Base-by-base conservation (phyloP, 208 protist genomes). In the Phytomonas francai region DNA sequence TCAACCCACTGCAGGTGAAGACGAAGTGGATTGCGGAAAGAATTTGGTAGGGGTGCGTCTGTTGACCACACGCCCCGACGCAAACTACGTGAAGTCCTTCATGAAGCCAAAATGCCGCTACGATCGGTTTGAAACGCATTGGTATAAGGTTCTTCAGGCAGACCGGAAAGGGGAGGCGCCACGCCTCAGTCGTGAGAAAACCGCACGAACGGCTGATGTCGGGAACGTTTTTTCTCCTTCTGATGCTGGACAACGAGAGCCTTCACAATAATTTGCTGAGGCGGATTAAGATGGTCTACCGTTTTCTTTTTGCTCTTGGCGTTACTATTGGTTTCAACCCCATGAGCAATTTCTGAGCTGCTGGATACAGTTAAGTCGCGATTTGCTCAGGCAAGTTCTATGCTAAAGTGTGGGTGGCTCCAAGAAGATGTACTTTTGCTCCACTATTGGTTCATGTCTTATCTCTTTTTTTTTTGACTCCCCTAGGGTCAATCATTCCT, bases 51-150 rank as follows among this genome's bases (percentile, higher is more conserved):
- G 45, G 45, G 45, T 77, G 7, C 79, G 72, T 22, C 6, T 71
- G 8, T 67, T 88, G 12, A 77, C 79, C 2, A 8, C 49, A 7
- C 58, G 70, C 7, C 76, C 77, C 27, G 71, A 87, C 51, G 27
- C 74, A 27, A 74, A 61, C 1, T 77, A 68, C 33, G 65, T 88
- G 12, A 72, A 67, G 62, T 88, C 83, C 0, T 76, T 71, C 60
- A 92, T 92, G 86, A 70, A 62, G 32, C 86, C 86, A 16, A 65
- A 57, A 56, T 83, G 62, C 67, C 80, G 78, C 56, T 72, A 73
- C 71, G 71, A 72, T 57, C 73, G 71, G 30, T 87, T 87, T 67
- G 81, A 87, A 16, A n/a, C 25, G 7, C 60, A 73, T 5, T 65
- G 57, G 29, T 80, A 73, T 54, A 65, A 68, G 27, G 16, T 73